Base-by-base conservation (phyloP, 108 stramenopile genomes). In the Skeletonema costatum region DNA sequence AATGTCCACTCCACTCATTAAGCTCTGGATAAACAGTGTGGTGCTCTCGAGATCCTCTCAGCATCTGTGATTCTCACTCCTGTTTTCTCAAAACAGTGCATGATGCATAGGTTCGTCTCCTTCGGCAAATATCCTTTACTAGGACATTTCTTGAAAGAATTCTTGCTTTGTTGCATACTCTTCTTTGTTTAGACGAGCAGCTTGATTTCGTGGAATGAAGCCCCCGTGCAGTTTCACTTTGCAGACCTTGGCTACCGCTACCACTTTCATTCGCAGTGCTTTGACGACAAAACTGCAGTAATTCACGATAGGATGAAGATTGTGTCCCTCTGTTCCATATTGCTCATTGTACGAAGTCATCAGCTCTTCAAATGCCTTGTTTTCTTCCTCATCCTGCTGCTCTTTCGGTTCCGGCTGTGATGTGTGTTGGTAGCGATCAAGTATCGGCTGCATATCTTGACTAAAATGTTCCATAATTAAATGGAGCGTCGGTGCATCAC, bases 381-480 rank as follows among this genome's bases (percentile, higher is more conserved):
- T 42, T 11, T 78, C 70, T 32, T 78, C 50, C 12, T 64, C 53
- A 50, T 64, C 17, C 35, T 64, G 50, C n/a, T 19, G 19, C 2
- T 21, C 17, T 51, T 17, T 5, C 0, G n/a, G 17, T 5, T 19
- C 19, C 4, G 0, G 50, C 5, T 51, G 50, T 19, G n/a, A 6
- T 2, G 50, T 51, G 5, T 51, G 46, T 58, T 76, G 78, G 74
- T 89, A 90, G 5, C 80, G 66, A 38, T 89, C 78, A 42, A 90
- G 66, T n/a, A 92, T 70, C 13, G 42, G 66, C 63, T 92, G 87
- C 84, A 93, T 81, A 62, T 93, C 89, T 38, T 90, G 84, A 32
- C 85, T 86, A 74, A 93, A 90, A 69, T 93, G 92, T 65, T 93
- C 92, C 80, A 90, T 76, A 38, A 93, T 81, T 13, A 93, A 76